phyloP scores from a whole-genome alignment of 1,139 yeast genomes.

The Zygosaccharomyces pseudobailii region DNA sequence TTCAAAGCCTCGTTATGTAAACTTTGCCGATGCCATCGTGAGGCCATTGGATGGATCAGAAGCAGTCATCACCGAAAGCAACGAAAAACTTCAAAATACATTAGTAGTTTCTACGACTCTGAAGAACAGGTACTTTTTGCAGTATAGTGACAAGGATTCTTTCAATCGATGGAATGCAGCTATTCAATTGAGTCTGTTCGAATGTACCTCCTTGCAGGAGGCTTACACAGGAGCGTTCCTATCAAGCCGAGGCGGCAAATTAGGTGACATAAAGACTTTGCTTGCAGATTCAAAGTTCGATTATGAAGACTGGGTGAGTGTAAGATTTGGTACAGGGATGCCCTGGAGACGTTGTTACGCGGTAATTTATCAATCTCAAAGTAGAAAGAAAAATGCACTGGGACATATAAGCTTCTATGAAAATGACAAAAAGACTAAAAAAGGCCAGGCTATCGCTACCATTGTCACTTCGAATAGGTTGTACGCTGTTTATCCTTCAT shows the following conservation, averaged over 20 bases:
- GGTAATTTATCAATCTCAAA: constrained; percentile 71
- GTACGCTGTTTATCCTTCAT: constrained; percentile 91
- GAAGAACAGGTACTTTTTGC: constrained; percentile 79
- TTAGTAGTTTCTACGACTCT: constrained; percentile 85
- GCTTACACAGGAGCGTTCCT: constrained; percentile 93
- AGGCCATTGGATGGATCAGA: constrained; percentile 73
- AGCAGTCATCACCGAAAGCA: constrained; percentile 75
- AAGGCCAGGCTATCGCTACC: constrained; percentile 73
- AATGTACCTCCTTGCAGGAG: constrained; percentile 77
- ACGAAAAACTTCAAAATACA: constrained; percentile 71
- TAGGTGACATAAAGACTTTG: constrained; percentile 81
- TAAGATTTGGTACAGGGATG: constrained; percentile 94
- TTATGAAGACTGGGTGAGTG: constrained; percentile 93
- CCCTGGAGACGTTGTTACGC: constrained; percentile 96
- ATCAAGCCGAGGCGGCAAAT: constrained; percentile 78
- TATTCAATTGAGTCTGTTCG: constrained; percentile 71
- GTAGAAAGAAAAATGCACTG: constrained; percentile 39
- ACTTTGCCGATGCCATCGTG: constrained; percentile 86
- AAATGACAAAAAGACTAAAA: constrained; percentile 55
- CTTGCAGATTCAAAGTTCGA: constrained; percentile 79
- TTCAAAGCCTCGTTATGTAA: constrained; percentile 80
- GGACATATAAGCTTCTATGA: constrained; percentile 59
- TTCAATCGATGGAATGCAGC: constrained; percentile 73
- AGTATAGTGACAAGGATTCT: constrained; percentile 57
- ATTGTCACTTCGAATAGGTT: constrained; percentile 66